These are phyloP conservation scores for Malus fusca DNA, from an alignment of 306 rosid genomes.

Conservation along the genomic window DNA sequence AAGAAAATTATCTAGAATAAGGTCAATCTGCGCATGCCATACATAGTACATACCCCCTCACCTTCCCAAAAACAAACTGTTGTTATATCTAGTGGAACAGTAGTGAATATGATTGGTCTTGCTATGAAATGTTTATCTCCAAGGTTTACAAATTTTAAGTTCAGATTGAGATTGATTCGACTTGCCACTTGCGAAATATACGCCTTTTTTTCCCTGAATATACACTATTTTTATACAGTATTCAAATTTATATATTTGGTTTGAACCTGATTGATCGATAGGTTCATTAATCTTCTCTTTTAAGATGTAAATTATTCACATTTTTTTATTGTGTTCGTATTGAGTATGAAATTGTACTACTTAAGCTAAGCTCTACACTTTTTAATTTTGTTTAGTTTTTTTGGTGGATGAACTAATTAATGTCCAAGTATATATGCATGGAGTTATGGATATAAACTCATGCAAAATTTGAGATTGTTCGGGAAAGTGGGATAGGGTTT, in stretches of 20 bases:
- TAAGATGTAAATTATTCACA: too few relatives aligned
- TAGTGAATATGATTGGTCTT: background rate
- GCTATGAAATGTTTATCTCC: background rate
- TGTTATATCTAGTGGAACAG: background rate
- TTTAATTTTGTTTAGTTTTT: too few relatives aligned
- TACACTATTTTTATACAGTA: too few relatives aligned
- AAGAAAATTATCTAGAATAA: background rate
- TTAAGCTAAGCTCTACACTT: too few relatives aligned
- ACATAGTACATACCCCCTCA: background rate
- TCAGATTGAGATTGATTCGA: background rate
- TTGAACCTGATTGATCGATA: too few relatives aligned
- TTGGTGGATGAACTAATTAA: too few relatives aligned
- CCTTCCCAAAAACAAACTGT: background rate
- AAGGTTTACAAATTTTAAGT: background rate
- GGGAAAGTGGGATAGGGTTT: background rate
- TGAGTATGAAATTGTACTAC: too few relatives aligned
- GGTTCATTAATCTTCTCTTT: too few relatives aligned
- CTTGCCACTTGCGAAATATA: background rate
- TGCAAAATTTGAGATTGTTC: background rate
- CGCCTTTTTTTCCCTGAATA: background rate
- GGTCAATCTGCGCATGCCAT: constrained; percentile 4
- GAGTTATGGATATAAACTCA: background rate
- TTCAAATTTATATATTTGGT: too few relatives aligned
- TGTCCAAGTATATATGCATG: background rate
- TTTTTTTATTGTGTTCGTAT: too few relatives aligned